A percentile compares a stretch with the other conserved stretches of the same genome.
Evolutionary conservation across 140 eudicot genomes (phyloP).

Genomic region (Erigeron philadelphicus): DNA sequence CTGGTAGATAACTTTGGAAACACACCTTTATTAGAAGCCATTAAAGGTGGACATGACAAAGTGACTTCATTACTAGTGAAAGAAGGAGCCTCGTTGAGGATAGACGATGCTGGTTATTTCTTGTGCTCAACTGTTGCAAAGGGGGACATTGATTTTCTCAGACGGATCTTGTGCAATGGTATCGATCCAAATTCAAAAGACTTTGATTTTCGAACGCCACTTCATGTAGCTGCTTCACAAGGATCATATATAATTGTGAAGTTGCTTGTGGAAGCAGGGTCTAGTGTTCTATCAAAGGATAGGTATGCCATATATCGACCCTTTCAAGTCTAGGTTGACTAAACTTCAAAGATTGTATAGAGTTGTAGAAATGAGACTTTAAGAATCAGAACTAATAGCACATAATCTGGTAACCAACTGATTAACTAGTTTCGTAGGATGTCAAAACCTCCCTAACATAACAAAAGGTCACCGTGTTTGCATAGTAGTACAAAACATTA

Average conservation of each 20-base stretch:
- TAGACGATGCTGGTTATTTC: conserved; percentile 70
- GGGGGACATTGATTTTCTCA: conserved; percentile 65
- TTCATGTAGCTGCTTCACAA: conserved; percentile 82
- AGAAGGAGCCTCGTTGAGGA: conserved; percentile 61
- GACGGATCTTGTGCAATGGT: conserved; percentile 59
- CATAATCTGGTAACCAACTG: too few species aligned
- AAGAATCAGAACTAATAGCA: neutral
- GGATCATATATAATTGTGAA: conserved; percentile 73
- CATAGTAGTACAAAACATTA: neutral
- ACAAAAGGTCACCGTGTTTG: too few species aligned
- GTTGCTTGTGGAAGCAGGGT: conserved; percentile 79
- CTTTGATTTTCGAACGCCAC: conserved; percentile 79
- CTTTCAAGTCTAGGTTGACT: neutral
- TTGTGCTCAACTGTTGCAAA: conserved; percentile 62
- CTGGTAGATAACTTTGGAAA: conserved; percentile 72
- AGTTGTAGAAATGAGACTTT: neutral
- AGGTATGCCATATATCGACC: conserved; percentile 38
- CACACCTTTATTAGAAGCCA: conserved; percentile 82
- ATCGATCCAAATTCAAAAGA: conserved; percentile 77
- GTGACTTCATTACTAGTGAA: conserved; percentile 66
- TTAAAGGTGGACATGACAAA: conserved; percentile 65
- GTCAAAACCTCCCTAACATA: too few species aligned
- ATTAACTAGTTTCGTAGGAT: too few species aligned
- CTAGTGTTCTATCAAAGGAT: conserved; percentile 77
- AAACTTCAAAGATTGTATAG: neutral